These are phyloP conservation scores for Cymodocea nodosa DNA, from an alignment of 116 monocot genomes.

Conservation along the genomic window DNA sequence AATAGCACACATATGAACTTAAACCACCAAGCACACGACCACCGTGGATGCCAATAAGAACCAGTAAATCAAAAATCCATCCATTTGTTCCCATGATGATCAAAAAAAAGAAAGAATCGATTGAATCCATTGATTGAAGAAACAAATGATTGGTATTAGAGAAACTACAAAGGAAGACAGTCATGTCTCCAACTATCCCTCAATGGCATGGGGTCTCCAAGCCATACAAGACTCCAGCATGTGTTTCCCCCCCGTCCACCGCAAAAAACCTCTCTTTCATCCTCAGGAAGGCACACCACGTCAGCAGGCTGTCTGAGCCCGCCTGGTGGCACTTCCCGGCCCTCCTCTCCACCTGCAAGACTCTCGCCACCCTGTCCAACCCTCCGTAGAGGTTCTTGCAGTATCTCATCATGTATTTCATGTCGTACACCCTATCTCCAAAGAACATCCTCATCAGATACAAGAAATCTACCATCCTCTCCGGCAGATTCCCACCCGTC, in stretches of 20 bases:
- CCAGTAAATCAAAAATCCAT: too few relatives aligned
- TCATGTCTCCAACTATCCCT: too few relatives aligned
- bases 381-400: conserved; percentile 28
- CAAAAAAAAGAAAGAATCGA: too few relatives aligned
- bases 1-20: too few relatives aligned
- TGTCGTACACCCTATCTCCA: conserved; percentile 45
- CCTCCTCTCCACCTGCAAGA: conserved; percentile 19
- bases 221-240: conserved; percentile 32
- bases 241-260: conserved; percentile 6
- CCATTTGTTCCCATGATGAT: too few relatives aligned
- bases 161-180: too few relatives aligned
- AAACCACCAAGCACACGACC: too few relatives aligned
- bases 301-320: conserved; percentile 48
- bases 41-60: too few relatives aligned
- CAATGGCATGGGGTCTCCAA: conserved; percentile 13
- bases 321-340: conserved; percentile 51
- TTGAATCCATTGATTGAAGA: too few relatives aligned
- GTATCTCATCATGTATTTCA: conserved; percentile 33
- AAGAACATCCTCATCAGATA: conserved; percentile 32
- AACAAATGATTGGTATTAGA: too few relatives aligned
- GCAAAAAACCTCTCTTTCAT: conserved; percentile 25
- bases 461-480: conserved; percentile 34
- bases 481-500: conserved; percentile 32
- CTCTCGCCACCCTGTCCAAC: conserved; percentile 29
- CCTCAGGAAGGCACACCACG: conserved; percentile 25